Evolutionary conservation across 2,329 filamentous ascomycete species (phyloP).

Genomic region (Rhytidhysteron rufulum): DNA sequence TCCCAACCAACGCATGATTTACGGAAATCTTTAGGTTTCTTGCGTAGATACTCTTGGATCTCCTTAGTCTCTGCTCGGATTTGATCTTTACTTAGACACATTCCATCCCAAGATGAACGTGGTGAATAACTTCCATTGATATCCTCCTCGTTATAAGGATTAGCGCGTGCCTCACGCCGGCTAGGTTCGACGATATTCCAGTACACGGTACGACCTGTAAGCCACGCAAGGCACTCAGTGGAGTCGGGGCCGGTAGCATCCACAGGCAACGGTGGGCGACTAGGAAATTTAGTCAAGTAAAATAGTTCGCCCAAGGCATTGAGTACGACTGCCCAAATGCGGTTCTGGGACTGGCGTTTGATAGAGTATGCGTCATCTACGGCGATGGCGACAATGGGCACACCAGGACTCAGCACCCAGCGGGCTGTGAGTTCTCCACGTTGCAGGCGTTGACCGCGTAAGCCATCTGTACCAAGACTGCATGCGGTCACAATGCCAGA

Average conservation of each 20-base stretch:
- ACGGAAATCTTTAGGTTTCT: slow-evolving; percentile 74
- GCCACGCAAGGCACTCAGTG: slow-evolving; percentile 68
- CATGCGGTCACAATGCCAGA: slow-evolving; percentile 80
- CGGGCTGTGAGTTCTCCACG: slow-evolving; percentile 77
- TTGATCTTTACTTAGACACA: slow-evolving; percentile 68
- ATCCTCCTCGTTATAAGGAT: slow-evolving; percentile 67
- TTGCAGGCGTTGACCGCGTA: slow-evolving; percentile 60
- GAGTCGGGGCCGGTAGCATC: slow-evolving; percentile 41
- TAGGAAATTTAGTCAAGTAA: slow-evolving; percentile 71
- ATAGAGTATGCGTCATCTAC: slow-evolving; percentile 79
- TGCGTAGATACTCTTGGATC: slow-evolving; percentile 70
- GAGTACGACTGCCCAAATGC: slow-evolving; percentile 87
- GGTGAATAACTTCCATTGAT: slow-evolving; percentile 72
- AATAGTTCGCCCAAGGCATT: slow-evolving; percentile 92
- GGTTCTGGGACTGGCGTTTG: slow-evolving; percentile 63
- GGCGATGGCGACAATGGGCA: slow-evolving; percentile 79
- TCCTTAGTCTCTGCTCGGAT: slow-evolving; percentile 73
- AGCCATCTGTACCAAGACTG: slow-evolving; percentile 61
- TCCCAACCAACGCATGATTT: slow-evolving; percentile 82
- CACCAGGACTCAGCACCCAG: slow-evolving; percentile 88
- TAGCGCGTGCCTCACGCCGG: slow-evolving; percentile 65
- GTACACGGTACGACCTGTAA: slow-evolving; percentile 69
- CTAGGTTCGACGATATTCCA: slow-evolving; percentile 82
- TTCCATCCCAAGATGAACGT: slow-evolving; percentile 68
- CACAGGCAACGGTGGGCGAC: slow-evolving; percentile 48